Evolutionary conservation across 495 filamentous ascomycete genomes (phyloP), one percentile per base, ranked within the genome.

Genomic region (Annulohypoxylon moriforme): DNA sequence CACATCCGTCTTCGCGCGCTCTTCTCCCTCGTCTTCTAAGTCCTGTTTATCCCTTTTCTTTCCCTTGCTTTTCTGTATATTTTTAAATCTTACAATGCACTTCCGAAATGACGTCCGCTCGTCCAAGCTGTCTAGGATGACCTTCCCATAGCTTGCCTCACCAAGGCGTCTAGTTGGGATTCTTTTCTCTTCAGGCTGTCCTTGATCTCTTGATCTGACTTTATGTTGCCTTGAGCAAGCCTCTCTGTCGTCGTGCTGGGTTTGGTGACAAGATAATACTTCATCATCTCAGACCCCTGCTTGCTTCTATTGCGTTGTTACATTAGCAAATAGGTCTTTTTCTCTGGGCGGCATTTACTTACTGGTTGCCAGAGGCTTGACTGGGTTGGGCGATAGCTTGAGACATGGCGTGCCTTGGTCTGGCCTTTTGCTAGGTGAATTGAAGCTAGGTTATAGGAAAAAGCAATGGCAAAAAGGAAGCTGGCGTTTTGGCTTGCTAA

Each of bases 191-290:
- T 40, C 24, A 69, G 1, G 11, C 16, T 33, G 11, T 25, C 40
- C 40, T 55, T 29, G 13, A 73, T 65, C 1, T 65, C 56, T 25
- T 60, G 5, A 24, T 73, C 61, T 13, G 70, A 73, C 38, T 58
- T 61, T 9, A 73, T 14, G 1, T 52, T 65, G 11, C 70, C 70
- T 46, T 73, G 65, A 38, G 64, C 63, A 1, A 77, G 75, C 11
- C 75, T 72, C 9, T 77, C 75, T 3, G 75, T 71, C 7, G 69
- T 52, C 1, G 72, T 75, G 22, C 59, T 63, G 14, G 75, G 75
- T 4, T 14, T 42, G 27, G 49, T 60, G 29, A 61, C 56, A 42
- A 77, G 75, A 22, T 77, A 77, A 1, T 40, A 36, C 29, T 33
- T 71, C 66, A 77, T 67, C 69, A 67, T 71, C 36, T 53, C 72